Evolutionary conservation across 352 stramenopile genomes (phyloP), one percentile per base, ranked within the genome.

Genomic region (Elongisporangium prolatum): DNA sequence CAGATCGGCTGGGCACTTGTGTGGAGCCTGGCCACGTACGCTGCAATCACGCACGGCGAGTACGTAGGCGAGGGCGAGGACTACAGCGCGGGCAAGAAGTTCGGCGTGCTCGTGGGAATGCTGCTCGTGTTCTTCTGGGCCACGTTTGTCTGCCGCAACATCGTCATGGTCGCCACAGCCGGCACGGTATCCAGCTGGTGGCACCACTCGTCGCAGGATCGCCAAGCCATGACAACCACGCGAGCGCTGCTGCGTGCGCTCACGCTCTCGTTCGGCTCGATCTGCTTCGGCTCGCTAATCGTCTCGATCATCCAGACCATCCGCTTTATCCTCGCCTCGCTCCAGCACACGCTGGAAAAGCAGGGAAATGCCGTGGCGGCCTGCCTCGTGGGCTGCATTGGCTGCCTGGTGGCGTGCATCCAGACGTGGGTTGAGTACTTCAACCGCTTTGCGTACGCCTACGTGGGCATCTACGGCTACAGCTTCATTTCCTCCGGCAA

Each of bases 141-240:
- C 2, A 77, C 65, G 37, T 74, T 75, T 22, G 78, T 94, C 40
- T 70, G 75, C 48, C 68, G 65, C 54, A 97, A 97, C 69, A 77
- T 95, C 37, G 65, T 97, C 22, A 88, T 93, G 61, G 75, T 86
- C 17, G 81, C 86, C 21, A 88, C 89, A 0, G 82, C 86, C 2
- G 90, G 89, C 18, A 89, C 80, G 5, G 84, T 97, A 17, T 87
- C 75, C 20, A 93, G 77, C 52, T 98, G 92, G 92, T 77, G 81
- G 77, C 65, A 87, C 58, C 68, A 94, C 50, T 75, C 86, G 25
- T 69, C 74, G 6, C 68, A 65, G 13, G 72, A 84, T 16, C 68
- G 70, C 38, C 67, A 68, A 37, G 56, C 68, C 24, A 55, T 75
- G 24, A 80, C 69, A 37, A 81, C 69, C 9, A 63, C 65, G 10